Evolutionary conservation across 495 filamentous ascomycete genomes (phyloP).

Genomic region (Ascodesmis nigricans): DNA sequence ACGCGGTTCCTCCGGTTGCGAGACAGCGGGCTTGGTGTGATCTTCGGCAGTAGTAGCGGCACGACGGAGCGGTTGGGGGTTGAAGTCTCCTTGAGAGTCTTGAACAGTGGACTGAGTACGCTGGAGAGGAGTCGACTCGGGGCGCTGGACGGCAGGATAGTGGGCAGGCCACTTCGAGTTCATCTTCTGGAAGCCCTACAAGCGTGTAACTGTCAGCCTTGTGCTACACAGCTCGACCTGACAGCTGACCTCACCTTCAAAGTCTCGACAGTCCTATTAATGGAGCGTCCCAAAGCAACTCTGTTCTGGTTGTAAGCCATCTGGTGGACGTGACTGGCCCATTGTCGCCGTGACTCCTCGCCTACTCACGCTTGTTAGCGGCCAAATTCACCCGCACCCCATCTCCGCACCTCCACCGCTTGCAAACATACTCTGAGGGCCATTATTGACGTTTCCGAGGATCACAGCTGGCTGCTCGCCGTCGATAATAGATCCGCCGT

Average conservation of each 20-base stretch:
- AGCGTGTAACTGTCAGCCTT: no score
- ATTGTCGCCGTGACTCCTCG: constrained; percentile 34
- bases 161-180: constrained; percentile 84
- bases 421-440: background rate
- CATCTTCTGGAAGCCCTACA: constrained; percentile 59
- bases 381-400: constrained; percentile 24
- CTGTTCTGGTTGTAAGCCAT: constrained; percentile 70
- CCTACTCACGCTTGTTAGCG: constrained; percentile 21
- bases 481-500: constrained; percentile 41
- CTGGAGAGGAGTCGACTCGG: constrained; percentile 27
- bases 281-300: constrained; percentile 59
- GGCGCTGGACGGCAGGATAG: constrained; percentile 66
- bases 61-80: constrained; percentile 34
- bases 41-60: constrained; percentile 50
- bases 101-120: constrained; percentile 19
- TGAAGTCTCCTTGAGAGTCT: constrained; percentile 5
- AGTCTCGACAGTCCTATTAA: constrained; percentile 63
- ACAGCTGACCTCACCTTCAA: constrained; percentile 23
- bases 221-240: no score
- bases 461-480: constrained; percentile 27
- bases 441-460: constrained; percentile 26
- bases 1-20: constrained; percentile 35
- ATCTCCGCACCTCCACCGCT: background rate
- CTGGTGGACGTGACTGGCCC: constrained; percentile 50
- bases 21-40: no score